Conservation (phyloP, 208 protist genomes). For the Naegleria gruberi region DNA sequence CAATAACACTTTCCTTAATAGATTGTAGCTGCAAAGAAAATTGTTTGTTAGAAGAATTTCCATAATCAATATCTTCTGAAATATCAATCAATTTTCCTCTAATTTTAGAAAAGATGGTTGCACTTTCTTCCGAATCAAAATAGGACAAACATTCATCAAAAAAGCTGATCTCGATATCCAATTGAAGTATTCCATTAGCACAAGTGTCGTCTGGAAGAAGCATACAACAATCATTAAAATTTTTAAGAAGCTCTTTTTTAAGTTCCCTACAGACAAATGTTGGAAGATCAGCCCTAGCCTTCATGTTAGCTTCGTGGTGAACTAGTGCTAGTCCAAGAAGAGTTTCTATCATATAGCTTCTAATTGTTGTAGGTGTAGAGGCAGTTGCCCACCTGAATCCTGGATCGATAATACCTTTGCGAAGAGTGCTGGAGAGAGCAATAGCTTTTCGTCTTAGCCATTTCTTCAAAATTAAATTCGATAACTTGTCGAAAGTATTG, state of each 20-base stretch:
- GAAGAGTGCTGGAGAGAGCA: background rate
- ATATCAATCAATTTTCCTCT: background rate
- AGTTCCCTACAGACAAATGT: background rate
- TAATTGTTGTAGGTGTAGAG: background rate
- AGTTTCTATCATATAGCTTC: background rate
- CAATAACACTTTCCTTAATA: background rate
- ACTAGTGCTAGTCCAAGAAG: background rate
- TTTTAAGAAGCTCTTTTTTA: background rate
- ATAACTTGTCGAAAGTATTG: background rate
- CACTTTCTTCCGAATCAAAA: background rate
- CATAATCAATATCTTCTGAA: background rate
- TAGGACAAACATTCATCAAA: background rate
- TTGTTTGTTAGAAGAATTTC: background rate
- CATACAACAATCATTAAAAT: background rate
- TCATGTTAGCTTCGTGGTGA: background rate
- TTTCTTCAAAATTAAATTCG: background rate
- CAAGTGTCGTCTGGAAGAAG: background rate
- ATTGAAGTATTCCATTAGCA: background rate
- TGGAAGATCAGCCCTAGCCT: background rate
- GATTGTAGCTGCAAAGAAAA: background rate
- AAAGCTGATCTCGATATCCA: background rate
- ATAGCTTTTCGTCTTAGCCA: background rate
- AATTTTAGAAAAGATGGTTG: background rate
- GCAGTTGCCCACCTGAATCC: background rate
- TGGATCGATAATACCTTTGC: background rate